These are phyloP conservation scores for Gentiana dahurica DNA, from an alignment of 257 asterid genomes.

Conservation along the genomic window DNA sequence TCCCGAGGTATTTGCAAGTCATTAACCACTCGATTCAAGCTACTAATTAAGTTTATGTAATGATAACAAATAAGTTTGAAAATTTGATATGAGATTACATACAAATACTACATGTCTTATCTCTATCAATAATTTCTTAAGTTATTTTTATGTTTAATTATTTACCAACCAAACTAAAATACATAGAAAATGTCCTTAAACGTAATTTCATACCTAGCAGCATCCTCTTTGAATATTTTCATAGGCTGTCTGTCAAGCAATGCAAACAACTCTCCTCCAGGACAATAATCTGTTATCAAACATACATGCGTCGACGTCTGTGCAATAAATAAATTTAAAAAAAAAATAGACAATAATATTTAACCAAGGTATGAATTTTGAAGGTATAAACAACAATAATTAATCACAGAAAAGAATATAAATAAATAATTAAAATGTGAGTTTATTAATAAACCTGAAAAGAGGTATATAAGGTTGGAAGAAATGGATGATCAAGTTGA, in stretches of 20 bases:
- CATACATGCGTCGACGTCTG: slow-evolving; percentile 98
- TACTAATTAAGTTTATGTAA: too few relatives aligned
- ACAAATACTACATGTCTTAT: too few relatives aligned
- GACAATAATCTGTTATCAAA: slow-evolving; percentile 91
- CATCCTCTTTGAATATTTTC: slow-evolving; percentile 87
- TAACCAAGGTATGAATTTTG: background rate
- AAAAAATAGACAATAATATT: slow-evolving; percentile 5
- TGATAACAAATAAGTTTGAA: too few relatives aligned
- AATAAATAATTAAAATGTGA: slow-evolving; percentile 1
- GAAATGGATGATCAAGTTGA: slow-evolving; percentile 93
- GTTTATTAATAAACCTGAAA: slow-evolving; percentile 54
- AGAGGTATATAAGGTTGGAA: slow-evolving; percentile 82
- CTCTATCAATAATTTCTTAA: too few relatives aligned
- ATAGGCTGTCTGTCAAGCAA: slow-evolving; percentile 93
- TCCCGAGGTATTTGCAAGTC: too few relatives aligned
- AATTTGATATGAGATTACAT: too few relatives aligned
- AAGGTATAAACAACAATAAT: background rate
- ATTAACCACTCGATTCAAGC: too few relatives aligned
- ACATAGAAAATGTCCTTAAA: too few relatives aligned
- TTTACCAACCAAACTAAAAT: too few relatives aligned
- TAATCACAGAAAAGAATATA: background rate
- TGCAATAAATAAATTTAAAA: background rate
- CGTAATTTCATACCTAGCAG: slow-evolving; percentile 56
- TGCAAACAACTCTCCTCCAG: slow-evolving; percentile 94
- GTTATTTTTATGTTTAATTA: too few relatives aligned